Conservation (phyloP, 768 basidiomycete species). For the Hirschioporus abietinus region DNA sequence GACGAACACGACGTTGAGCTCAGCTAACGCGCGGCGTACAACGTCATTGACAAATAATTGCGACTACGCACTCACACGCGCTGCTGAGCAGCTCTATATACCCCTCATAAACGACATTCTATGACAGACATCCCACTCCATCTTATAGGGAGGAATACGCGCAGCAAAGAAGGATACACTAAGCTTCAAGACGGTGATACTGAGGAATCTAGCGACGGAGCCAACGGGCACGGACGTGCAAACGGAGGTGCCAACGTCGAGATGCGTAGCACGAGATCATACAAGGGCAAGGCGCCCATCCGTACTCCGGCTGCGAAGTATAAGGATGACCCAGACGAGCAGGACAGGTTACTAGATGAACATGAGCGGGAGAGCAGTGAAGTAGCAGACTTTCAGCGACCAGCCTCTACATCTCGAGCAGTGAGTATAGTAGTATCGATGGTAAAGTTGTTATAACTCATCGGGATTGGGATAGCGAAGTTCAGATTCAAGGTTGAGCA, state of each 20-base stretch:
- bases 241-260: conserved; percentile 22
- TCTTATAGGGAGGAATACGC: conserved; percentile 46
- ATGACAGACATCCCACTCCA: conserved; percentile 76
- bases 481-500: conserved; percentile 13
- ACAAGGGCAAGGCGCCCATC: conserved; percentile 21
- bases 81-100: background rate
- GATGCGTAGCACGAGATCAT: conserved; percentile 20
- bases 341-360: conserved; percentile 43
- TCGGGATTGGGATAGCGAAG: background rate
- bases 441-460: background rate
- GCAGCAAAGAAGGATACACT: conserved; percentile 41
- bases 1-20: background rate
- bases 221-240: conserved; percentile 13
- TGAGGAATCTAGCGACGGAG: background rate
- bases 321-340: conserved; percentile 60
- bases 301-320: conserved; percentile 32
- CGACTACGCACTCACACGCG: background rate
- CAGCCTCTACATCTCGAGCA: conserved; percentile 21
- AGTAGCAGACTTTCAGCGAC: conserved; percentile 26
- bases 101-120: conserved; percentile 11
- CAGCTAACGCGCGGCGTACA: background rate
- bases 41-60: background rate
- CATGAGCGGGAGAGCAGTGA: conserved; percentile 26
- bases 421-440: conserved; percentile 8
- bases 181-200: conserved; percentile 29